These are phyloP conservation scores for Hypoxylon intermedium DNA, from an alignment of 495 filamentous ascomycete genomes.

Conservation along the genomic window DNA sequence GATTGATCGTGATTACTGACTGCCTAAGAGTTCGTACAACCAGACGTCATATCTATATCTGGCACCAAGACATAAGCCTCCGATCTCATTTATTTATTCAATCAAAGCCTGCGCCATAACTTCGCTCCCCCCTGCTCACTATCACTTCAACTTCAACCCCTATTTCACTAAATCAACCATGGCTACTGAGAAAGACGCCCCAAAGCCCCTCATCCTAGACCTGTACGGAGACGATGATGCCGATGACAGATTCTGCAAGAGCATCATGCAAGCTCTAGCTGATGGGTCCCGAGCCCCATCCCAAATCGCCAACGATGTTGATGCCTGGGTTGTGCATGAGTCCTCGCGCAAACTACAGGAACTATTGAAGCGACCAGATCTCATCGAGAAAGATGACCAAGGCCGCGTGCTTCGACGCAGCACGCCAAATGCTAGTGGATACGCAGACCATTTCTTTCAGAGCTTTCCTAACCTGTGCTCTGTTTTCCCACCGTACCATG, in stretches of 20 bases:
- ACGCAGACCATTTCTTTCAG: conserved; percentile 19
- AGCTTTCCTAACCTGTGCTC: conserved; percentile 18
- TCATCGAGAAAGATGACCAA: conserved; percentile 7
- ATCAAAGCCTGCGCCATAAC: not conserved
- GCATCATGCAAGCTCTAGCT: conserved; percentile 10
- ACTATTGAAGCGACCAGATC: conserved; percentile 3
- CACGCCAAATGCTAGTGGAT: conserved; percentile 23
- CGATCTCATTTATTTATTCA: too few relatives aligned
- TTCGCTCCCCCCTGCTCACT: not conserved
- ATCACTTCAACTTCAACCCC: not conserved
- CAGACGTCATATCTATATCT: too few relatives aligned
- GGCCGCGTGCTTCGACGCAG: conserved; percentile 7
- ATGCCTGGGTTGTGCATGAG: conserved; percentile 17
- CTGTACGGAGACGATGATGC: conserved; percentile 12
- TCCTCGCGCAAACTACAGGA: conserved; percentile 13
- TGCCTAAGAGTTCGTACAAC: too few relatives aligned
- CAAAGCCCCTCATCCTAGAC: conserved; percentile 12
- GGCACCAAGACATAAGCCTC: too few relatives aligned
- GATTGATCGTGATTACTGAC: too few relatives aligned
- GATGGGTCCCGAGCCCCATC: conserved; percentile 18
- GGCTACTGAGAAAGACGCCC: conserved; percentile 17
- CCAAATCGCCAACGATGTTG: conserved; percentile 5
- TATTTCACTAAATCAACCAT: not conserved
- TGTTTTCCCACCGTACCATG: conserved; percentile 22
- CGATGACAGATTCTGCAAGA: conserved; percentile 14